phyloP scores from a whole-genome alignment of 495 filamentous ascomycete genomes.

The Amphirosellinia nigrospora region DNA sequence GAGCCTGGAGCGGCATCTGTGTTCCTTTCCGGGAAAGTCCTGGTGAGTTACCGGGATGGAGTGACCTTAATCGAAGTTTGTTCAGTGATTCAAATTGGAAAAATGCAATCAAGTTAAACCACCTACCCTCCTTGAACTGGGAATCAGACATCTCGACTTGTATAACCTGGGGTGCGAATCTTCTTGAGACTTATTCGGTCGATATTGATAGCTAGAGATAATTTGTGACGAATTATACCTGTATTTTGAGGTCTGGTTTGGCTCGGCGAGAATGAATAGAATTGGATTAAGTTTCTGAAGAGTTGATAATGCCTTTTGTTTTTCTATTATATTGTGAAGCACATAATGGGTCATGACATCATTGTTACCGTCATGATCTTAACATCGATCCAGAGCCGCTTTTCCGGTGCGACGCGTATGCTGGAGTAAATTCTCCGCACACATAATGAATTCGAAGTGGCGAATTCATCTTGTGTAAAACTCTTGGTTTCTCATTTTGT shows the following conservation, averaged over 20 bases:
- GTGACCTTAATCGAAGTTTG: conserved; percentile 58
- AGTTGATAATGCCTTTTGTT: background rate
- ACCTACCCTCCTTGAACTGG: conserved; percentile 61
- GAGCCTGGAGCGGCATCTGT: conserved; percentile 65
- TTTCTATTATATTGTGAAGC: background rate
- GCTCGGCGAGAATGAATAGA: background rate
- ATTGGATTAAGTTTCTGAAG: background rate
- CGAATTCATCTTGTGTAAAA: background rate
- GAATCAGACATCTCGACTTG: conserved; percentile 46
- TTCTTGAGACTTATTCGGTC: background rate
- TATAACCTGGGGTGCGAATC: background rate
- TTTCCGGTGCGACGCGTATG: conserved; percentile 12
- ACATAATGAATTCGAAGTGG: background rate
- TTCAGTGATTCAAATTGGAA: background rate
- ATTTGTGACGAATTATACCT: background rate
- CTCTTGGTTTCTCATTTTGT: background rate
- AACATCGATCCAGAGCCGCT: conserved; percentile 14
- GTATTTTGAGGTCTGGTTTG: background rate
- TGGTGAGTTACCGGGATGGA: conserved; percentile 72
- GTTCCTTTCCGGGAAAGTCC: conserved; percentile 70
- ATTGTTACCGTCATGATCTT: conserved; percentile 17
- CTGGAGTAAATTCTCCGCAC: conserved; percentile 21
- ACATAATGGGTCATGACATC: conserved; percentile 24
- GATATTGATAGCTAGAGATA: background rate
- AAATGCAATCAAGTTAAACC: background rate